Base-by-base conservation (phyloP, 352 stramenopile genomes). In the Labyrinthula sp. region DNA sequence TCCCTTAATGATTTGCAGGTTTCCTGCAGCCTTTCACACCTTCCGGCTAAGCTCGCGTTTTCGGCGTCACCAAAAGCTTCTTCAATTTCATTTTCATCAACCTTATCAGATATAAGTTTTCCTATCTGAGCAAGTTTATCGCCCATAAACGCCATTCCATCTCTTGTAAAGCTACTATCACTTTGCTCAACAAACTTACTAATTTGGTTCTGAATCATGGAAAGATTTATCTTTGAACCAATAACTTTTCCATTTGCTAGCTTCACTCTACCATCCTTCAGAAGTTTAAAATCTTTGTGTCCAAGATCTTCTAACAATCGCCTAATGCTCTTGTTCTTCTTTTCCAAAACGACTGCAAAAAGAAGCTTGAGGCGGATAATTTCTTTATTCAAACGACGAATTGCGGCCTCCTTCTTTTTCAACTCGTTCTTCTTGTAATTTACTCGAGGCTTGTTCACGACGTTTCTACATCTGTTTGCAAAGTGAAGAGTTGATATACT, bases 131-230 rank as follows among this genome's bases (percentile, higher is more conserved):
- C n/a, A n/a, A n/a, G n/a, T n/a, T n/a, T n/a, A n/a, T n/a, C n/a
- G n/a, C n/a, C n/a, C n/a, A n/a, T n/a, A n/a, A n/a, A n/a, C n/a
- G n/a, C n/a, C n/a, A n/a, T n/a, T n/a, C n/a, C n/a, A n/a, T n/a
- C n/a, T n/a, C n/a, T n/a, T n/a, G n/a, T n/a, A n/a, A n/a, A n/a
- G n/a, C n/a, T n/a, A n/a, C n/a, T n/a, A n/a, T n/a, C n/a, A n/a
- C n/a, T n/a, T n/a, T n/a, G n/a, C n/a, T n/a, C n/a, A n/a, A n/a
- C n/a, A n/a, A n/a, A 65, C 60, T 65, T 64, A 54, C 40, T 70
- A n/a, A 63, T 62, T 4, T 56, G 58, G 6, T 58, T 71, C 26
- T 56, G 67, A 34, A 69, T 68, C 37, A 66, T 70, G 35, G 58
- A 55, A 35, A 71, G 73, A 23, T 54, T 38, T n/a, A 54, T 54